These are phyloP conservation scores for Talaromyces stipitatus DNA, from an alignment of 495 filamentous ascomycete genomes.

Conservation along the genomic window DNA sequence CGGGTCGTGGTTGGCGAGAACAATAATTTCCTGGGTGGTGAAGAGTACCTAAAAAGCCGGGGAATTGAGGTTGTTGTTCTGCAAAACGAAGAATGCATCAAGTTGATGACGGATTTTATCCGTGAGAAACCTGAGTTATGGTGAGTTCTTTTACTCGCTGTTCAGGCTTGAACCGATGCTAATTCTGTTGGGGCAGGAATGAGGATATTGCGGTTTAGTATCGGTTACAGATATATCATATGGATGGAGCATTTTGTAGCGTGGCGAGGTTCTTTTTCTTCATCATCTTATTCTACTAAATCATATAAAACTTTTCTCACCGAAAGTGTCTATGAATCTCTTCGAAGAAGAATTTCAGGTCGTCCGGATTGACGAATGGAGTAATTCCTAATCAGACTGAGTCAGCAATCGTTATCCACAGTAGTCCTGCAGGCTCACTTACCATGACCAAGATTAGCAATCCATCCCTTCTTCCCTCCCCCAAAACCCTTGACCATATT, in stretches of 20 bases:
- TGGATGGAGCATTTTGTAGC: background rate
- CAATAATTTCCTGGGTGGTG: constrained; percentile 68
- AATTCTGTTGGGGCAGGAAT: constrained; percentile 44
- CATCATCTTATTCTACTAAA: background rate
- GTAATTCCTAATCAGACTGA: constrained; percentile 61
- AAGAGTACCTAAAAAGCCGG: constrained; percentile 60
- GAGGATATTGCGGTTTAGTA: constrained; percentile 66
- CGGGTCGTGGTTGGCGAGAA: constrained; percentile 85
- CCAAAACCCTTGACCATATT: constrained; percentile 83
- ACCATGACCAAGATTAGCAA: constrained; percentile 87
- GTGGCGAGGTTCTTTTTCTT: background rate
- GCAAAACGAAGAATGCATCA: constrained; percentile 58
- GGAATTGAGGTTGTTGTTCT: constrained; percentile 73
- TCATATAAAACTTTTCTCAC: constrained; percentile 1
- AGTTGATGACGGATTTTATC: constrained; percentile 72
- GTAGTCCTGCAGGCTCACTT: constrained; percentile 13
- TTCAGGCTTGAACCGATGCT: too few relatives aligned
- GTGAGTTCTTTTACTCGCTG: constrained; percentile 36
- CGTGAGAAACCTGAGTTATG: constrained; percentile 68
- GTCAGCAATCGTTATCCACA: background rate
- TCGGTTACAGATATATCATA: constrained; percentile 2
- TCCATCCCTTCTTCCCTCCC: constrained; percentile 81
- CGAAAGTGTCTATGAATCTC: constrained; percentile 66
- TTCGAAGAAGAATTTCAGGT: constrained; percentile 86
- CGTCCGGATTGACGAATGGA: constrained; percentile 84